Evolutionary conservation across 2,329 filamentous ascomycete species (phyloP).

Genomic region (Cladophialophora immunda): DNA sequence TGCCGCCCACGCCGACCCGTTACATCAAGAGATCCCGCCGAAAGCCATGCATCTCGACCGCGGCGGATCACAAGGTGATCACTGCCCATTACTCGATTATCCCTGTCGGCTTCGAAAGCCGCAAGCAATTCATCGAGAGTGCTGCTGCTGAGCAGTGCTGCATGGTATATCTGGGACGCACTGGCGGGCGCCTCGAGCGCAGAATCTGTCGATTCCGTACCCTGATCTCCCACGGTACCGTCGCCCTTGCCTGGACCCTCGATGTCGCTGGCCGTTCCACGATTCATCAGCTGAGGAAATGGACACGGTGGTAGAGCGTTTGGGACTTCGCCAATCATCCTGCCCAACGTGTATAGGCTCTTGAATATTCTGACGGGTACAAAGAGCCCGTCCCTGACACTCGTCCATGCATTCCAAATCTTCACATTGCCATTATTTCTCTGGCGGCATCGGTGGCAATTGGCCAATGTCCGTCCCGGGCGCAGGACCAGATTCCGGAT

Average conservation of each 20-base stretch:
- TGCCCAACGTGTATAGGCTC: constrained; percentile 27
- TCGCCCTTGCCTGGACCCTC: constrained; percentile 22
- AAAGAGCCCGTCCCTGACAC: constrained; percentile 12
- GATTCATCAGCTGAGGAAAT: not conserved
- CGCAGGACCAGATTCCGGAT: constrained; percentile 26
- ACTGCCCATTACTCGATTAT: not conserved
- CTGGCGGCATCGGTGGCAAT: constrained; percentile 13
- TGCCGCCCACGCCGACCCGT: constrained; percentile 8
- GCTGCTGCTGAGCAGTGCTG: constrained; percentile 28
- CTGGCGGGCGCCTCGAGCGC: constrained; percentile 15
- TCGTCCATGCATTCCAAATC: constrained; percentile 12
- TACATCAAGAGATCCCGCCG: not conserved
- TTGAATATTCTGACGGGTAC: constrained; percentile 22
- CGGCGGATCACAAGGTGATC: constrained; percentile 8
- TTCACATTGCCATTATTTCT: constrained; percentile 1
- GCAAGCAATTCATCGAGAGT: constrained; percentile 34
- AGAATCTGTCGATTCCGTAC: constrained; percentile 9
- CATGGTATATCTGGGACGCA: constrained; percentile 33
- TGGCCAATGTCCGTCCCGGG: constrained; percentile 12
- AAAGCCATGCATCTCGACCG: constrained; percentile 3
- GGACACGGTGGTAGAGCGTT: constrained; percentile 17
- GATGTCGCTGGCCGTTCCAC: constrained; percentile 15
- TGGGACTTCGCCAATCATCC: constrained; percentile 24
- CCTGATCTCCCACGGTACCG: not conserved
- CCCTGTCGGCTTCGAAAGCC: constrained; percentile 25